These are phyloP conservation scores for Ceratobasidium sp. DNA, from an alignment of 1,284 basidiomycete species.

Conservation along the genomic window DNA sequence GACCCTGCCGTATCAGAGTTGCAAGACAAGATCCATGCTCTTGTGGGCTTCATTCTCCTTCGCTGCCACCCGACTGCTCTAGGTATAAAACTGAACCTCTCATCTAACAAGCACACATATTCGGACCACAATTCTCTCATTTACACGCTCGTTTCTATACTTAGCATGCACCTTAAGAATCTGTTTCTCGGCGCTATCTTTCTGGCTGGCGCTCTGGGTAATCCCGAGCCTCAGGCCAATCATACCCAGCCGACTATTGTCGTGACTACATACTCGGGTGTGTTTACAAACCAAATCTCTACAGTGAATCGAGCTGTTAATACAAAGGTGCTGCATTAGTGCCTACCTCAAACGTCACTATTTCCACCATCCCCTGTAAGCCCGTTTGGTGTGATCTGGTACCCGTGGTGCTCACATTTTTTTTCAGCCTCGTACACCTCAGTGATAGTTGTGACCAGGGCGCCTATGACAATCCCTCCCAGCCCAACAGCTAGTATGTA, in stretches of 20 bases:
- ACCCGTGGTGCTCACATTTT: background rate
- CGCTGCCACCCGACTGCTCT: background rate
- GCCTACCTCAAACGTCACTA: background rate
- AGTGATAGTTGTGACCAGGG: background rate
- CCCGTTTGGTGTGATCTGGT: background rate
- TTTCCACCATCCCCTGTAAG: background rate
- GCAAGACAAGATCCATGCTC: background rate
- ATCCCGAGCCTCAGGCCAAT: background rate
- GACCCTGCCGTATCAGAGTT: too few relatives aligned
- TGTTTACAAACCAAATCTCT: background rate
- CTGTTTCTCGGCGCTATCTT: background rate
- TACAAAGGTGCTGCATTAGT: background rate
- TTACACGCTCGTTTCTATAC: background rate
- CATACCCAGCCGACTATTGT: background rate
- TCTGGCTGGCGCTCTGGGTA: background rate
- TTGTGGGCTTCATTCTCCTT: background rate
- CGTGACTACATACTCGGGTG: background rate
- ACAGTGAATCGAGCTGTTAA: background rate
- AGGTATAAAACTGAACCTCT: background rate
- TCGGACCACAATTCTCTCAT: background rate
- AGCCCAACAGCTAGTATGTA: background rate
- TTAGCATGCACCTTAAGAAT: background rate
- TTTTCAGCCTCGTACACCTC: background rate
- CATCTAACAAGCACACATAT: too few relatives aligned
- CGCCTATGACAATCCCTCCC: background rate